A percentile compares a stretch with the other conserved stretches of the same genome.
These are phyloP conservation scores for Sarocladium strictum DNA, from an alignment of 2,329 filamentous ascomycete species.

Conservation along the genomic window DNA sequence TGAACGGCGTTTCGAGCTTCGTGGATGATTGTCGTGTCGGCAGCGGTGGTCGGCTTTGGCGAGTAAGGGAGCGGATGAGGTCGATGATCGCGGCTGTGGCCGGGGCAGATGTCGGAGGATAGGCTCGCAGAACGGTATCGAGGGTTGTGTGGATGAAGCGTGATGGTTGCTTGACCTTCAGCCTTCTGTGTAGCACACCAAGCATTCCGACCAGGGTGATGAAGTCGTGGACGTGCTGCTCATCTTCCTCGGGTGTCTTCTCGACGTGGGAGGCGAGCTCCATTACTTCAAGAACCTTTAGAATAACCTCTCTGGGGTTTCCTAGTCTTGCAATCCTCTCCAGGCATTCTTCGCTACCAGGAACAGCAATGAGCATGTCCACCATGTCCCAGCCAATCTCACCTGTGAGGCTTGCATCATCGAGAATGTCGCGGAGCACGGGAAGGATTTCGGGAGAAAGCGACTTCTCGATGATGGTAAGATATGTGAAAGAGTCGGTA, in stretches of 20 bases:
- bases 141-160: slow-evolving; percentile 74
- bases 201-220: slow-evolving; percentile 66
- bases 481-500: slow-evolving; percentile 67
- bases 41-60: slow-evolving; percentile 57
- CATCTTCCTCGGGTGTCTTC: slow-evolving; percentile 21
- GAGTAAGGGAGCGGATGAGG: slow-evolving; percentile 63
- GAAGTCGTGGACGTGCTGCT: slow-evolving; percentile 34
- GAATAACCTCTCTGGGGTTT: slow-evolving; percentile 74
- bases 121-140: slow-evolving; percentile 63
- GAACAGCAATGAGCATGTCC: slow-evolving; percentile 62
- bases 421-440: slow-evolving; percentile 60
- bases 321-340: slow-evolving; percentile 70
- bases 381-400: slow-evolving; percentile 84
- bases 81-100: slow-evolving; percentile 66
- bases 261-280: slow-evolving; percentile 38
- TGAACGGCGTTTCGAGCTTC: slow-evolving; percentile 48
- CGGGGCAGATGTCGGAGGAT: slow-evolving; percentile 56
- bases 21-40: slow-evolving; percentile 54
- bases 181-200: slow-evolving; percentile 64
- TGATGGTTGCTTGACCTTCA: slow-evolving; percentile 72
- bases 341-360: slow-evolving; percentile 64
- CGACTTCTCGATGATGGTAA: slow-evolving; percentile 72
- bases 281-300: slow-evolving; percentile 72
- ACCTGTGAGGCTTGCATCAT: slow-evolving; percentile 61
- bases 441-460: slow-evolving; percentile 62